These are phyloP conservation scores for Fraxinus pennsylvanica DNA, from an alignment of 257 asterid species.

Conservation along the genomic window DNA sequence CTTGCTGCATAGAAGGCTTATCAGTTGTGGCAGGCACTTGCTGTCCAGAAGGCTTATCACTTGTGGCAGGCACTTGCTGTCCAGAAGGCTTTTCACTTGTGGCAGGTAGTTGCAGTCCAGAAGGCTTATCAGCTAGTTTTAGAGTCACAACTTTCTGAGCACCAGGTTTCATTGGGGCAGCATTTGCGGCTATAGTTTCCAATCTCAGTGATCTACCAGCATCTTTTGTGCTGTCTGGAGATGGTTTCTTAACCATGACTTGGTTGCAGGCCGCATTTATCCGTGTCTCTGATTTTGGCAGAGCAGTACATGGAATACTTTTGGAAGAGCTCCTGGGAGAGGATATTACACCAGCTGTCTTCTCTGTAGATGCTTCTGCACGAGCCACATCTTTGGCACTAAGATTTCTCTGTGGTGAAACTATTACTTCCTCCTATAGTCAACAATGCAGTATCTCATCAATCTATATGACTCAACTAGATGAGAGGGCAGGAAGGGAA, in stretches of 20 bases:
- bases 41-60: conserved; percentile 27
- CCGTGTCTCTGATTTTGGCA: conserved; percentile 41
- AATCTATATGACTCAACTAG: background rate
- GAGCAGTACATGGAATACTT: conserved; percentile 27
- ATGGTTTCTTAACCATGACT: conserved; percentile 35
- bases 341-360: conserved; percentile 31
- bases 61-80: conserved; percentile 23
- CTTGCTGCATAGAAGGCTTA: conserved; percentile 40
- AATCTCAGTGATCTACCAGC: conserved; percentile 31
- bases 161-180: conserved; percentile 35
- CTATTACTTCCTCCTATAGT: conserved; percentile 51
- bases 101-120: conserved; percentile 31
- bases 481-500: background rate
- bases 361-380: conserved; percentile 35
- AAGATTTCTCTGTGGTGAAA: conserved; percentile 33
- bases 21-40: conserved; percentile 37
- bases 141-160: conserved; percentile 32
- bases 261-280: conserved; percentile 33
- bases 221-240: conserved; percentile 46
- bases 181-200: conserved; percentile 39
- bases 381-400: conserved; percentile 35
- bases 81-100: conserved; percentile 24
- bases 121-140: conserved; percentile 39
- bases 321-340: conserved; percentile 58
- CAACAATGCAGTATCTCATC: conserved; percentile 23